Evolutionary conservation across 2,329 filamentous ascomycete genomes (phyloP).

Genomic region (Colletotrichum musae): DNA sequence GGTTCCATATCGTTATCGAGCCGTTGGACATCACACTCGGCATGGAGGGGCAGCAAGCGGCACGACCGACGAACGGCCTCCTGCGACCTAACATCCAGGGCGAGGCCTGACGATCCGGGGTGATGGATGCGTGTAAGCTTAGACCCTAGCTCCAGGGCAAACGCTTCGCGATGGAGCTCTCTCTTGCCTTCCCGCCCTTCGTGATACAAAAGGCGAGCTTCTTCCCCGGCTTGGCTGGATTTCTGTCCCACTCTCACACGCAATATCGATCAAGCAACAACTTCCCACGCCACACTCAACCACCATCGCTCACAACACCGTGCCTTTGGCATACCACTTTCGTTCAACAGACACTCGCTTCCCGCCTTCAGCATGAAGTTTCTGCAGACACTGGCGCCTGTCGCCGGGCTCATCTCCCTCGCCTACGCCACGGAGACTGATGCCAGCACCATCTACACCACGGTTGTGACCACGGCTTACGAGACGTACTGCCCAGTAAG

Average conservation of each 20-base stretch:
- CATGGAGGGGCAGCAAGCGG: conserved; percentile 2
- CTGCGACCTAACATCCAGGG: background rate
- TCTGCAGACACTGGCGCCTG: conserved; percentile 50
- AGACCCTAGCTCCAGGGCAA: background rate
- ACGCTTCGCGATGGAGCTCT: conserved; percentile 22
- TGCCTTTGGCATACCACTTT: conserved; percentile 42
- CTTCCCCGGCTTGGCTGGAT: conserved; percentile 9
- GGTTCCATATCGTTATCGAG: conserved; percentile 17
- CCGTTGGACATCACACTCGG: conserved; percentile 13
- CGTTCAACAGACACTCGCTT: conserved; percentile 44
- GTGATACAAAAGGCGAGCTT: conserved; percentile 32
- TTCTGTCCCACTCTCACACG: background rate
- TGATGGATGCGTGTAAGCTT: conserved; percentile 19
- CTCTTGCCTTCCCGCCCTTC: conserved; percentile 1
- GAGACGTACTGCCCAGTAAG: conserved; percentile 61
- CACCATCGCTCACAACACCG: conserved; percentile 43
- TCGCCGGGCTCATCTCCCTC: conserved; percentile 49
- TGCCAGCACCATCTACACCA: conserved; percentile 50
- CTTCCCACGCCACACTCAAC: background rate
- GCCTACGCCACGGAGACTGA: conserved; percentile 46
- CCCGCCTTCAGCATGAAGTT: conserved; percentile 53
- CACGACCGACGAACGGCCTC: conserved; percentile 17
- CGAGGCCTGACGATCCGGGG: conserved; percentile 13
- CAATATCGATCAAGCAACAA: background rate
- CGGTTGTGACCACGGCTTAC: conserved; percentile 55